These are phyloP conservation scores for Fusarium haematococcum DNA, from an alignment of 2,329 filamentous ascomycete genomes.

Conservation along the genomic window DNA sequence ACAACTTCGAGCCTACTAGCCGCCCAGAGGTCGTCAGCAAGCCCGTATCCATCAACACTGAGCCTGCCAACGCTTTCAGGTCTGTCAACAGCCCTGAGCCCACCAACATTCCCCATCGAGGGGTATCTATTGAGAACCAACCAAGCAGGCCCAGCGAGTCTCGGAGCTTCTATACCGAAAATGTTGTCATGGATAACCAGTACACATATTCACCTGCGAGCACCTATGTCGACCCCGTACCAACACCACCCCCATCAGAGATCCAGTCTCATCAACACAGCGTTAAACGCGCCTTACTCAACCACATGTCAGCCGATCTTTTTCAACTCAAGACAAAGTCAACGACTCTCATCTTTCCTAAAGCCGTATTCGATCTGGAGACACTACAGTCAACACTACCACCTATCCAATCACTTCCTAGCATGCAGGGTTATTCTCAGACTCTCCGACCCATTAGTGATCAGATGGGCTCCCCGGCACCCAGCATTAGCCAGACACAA, in stretches of 20 bases:
- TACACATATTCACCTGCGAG: not conserved
- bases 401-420: not conserved
- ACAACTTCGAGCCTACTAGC: not conserved
- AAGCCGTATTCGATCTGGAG: not conserved
- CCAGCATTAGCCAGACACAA: not conserved
- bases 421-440: not conserved
- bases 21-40: not conserved
- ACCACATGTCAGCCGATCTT: slow-evolving; percentile 15
- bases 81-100: not conserved
- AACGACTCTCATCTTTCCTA: slow-evolving; percentile 8
- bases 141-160: not conserved
- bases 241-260: not conserved
- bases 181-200: not conserved
- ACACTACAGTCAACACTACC: not conserved
- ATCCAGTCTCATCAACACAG: not conserved
- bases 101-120: not conserved
- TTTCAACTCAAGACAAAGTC: slow-evolving; percentile 1
- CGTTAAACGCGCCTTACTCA: not conserved
- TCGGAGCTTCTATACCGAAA: not conserved
- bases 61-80: not conserved
- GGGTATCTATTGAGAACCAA: not conserved
- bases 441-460: not conserved
- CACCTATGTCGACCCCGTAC: not conserved
- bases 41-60: not conserved
- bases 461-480: not conserved